A percentile compares a stretch with the other conserved stretches of the same genome.
phyloP scores from a whole-genome alignment of 192 early-diverging fungal genomes.

The Coemansia javaensis region DNA sequence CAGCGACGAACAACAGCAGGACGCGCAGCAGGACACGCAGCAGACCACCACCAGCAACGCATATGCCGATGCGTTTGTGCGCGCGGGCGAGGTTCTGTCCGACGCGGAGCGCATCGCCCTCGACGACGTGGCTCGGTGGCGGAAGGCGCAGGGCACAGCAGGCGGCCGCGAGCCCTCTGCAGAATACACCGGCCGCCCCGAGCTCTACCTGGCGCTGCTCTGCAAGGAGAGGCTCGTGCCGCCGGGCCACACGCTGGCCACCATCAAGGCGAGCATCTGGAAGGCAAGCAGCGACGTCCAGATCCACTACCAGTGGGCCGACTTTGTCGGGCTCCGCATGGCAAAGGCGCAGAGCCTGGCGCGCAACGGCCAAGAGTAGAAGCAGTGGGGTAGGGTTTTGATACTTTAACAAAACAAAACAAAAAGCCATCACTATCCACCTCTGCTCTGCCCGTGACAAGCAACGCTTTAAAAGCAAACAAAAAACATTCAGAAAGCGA shows the following conservation, averaged over 20 bases:
- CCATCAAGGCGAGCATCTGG: conserved; percentile 44
- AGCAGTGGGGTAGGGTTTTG: conserved; percentile 1
- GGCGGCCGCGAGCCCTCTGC: neutral
- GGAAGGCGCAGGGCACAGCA: neutral
- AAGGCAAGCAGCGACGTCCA: conserved; percentile 47
- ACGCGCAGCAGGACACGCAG: neutral
- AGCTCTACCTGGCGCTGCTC: conserved; percentile 39
- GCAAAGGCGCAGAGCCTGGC: conserved; percentile 30
- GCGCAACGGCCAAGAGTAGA: neutral
- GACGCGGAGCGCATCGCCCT: conserved; percentile 33
- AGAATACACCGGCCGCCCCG: conserved; percentile 34
- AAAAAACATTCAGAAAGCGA: too few species aligned
- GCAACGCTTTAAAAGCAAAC: too few species aligned
- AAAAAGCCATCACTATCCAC: neutral
- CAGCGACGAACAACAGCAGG: neutral
- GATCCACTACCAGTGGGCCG: conserved; percentile 48
- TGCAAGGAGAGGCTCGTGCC: conserved; percentile 29
- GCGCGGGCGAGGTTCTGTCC: conserved; percentile 24
- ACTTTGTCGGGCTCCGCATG: conserved; percentile 38
- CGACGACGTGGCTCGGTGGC: conserved; percentile 26
- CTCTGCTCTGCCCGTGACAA: too few species aligned
- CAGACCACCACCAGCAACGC: neutral
- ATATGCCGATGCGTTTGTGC: conserved; percentile 16
- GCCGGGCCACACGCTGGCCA: conserved; percentile 37
- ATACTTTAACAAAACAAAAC: neutral